phyloP scores from a whole-genome alignment of 306 rosid genomes.

The Casuarina cunninghamiana region DNA sequence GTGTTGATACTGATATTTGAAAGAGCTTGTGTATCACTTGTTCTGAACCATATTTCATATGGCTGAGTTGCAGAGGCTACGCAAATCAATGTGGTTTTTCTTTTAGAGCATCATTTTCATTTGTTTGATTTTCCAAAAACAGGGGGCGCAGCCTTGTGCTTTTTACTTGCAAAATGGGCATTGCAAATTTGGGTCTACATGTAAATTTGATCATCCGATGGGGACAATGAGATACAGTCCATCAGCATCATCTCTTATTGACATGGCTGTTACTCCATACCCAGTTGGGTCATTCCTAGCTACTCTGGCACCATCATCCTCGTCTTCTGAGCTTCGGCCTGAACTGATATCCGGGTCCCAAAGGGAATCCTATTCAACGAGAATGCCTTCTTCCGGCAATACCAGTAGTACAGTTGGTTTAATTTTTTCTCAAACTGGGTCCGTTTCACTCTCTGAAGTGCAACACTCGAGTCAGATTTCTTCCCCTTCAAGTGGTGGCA shows the following conservation, averaged over 20 bases:
- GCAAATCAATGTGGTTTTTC: background rate
- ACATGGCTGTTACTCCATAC: conserved; percentile 73
- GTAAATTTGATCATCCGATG: conserved; percentile 88
- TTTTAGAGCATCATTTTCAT: background rate
- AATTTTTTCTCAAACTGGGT: conserved; percentile 64
- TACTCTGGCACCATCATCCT: conserved; percentile 59
- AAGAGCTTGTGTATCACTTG: background rate
- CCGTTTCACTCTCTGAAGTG: conserved; percentile 58
- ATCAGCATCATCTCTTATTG: conserved; percentile 62
- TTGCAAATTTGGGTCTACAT: conserved; percentile 82
- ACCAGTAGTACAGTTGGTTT: conserved; percentile 57
- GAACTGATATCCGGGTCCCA: conserved; percentile 46
- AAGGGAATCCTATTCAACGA: conserved; percentile 52
- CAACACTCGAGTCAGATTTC: conserved; percentile 63
- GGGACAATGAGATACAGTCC: conserved; percentile 63
- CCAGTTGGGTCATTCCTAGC: conserved; percentile 77
- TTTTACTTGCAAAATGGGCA: conserved; percentile 60
- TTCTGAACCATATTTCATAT: background rate
- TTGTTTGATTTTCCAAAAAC: conserved; percentile 20
- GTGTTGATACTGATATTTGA: background rate
- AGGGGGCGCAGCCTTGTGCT: conserved; percentile 48
- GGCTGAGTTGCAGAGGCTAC: background rate
- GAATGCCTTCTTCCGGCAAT: conserved; percentile 63
- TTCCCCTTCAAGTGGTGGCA: conserved; percentile 48
- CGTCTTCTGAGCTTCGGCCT: conserved; percentile 59